Conservation (phyloP, 345 rosid genomes). For the Hibiscus syriacus region DNA sequence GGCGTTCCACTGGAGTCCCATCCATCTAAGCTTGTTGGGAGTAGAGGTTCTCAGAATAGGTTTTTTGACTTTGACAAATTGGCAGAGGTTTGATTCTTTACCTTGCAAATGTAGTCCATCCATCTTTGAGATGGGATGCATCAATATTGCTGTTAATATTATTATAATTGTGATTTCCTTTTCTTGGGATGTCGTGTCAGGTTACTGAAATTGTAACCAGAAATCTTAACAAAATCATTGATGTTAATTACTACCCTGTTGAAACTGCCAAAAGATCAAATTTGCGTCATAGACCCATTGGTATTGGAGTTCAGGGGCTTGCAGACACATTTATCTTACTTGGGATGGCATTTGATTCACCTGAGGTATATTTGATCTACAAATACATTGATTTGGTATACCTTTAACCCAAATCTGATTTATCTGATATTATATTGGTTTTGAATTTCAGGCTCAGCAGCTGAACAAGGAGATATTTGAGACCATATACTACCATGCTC, state of each 20-base stretch:
- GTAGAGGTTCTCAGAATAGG: constrained; percentile 63
- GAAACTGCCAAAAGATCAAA: too few species aligned
- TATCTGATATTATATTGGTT: constrained; percentile 13
- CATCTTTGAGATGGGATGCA: not conserved
- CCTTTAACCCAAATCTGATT: not conserved
- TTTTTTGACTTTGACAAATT: constrained; percentile 83
- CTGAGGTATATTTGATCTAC: constrained; percentile 42
- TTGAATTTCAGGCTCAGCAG: constrained; percentile 42
- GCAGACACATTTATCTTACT: too few species aligned
- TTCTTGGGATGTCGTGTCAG: constrained; percentile 4
- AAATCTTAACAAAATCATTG: constrained; percentile 75
- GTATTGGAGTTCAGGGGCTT: too few species aligned
- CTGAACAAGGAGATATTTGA: too few species aligned
- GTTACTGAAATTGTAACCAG: constrained; percentile 13
- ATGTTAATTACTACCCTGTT: constrained; percentile 20
- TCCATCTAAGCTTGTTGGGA: constrained; percentile 80
- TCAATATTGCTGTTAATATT: not conserved
- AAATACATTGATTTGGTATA: not conserved
- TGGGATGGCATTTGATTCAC: constrained; percentile 18
- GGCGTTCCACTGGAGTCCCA: constrained; percentile 61
- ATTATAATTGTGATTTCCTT: not conserved
- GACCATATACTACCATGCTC: too few species aligned
- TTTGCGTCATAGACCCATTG: too few species aligned
- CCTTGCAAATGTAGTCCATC: not conserved
- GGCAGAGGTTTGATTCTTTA: constrained; percentile 58